These are phyloP conservation scores for Cylindrotheca closterium DNA, from an alignment of 108 stramenopile species.

Conservation along the genomic window DNA sequence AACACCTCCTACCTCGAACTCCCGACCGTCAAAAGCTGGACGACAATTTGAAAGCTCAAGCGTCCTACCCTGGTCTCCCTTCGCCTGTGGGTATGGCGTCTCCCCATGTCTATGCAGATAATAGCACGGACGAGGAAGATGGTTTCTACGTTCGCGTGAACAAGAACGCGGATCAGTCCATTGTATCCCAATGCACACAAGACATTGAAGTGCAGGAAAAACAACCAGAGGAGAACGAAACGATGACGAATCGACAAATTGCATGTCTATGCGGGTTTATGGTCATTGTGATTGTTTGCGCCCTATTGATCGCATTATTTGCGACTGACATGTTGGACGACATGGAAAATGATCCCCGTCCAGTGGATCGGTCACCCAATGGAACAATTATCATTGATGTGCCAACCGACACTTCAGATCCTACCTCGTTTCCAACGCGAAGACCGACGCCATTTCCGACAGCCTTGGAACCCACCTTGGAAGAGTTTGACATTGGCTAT, in stretches of 20 bases:
- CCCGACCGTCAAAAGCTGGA: too few relatives aligned
- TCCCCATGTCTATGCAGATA: neutral
- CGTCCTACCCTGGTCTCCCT: neutral
- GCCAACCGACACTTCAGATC: neutral
- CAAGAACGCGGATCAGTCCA: neutral
- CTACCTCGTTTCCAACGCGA: neutral
- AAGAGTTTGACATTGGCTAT: constrained; percentile 18
- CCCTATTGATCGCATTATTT: neutral
- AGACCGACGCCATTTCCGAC: neutral
- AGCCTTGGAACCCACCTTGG: neutral
- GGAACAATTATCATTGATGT: neutral
- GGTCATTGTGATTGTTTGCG: neutral
- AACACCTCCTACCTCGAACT: too few relatives aligned
- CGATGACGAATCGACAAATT: neutral
- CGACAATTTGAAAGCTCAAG: neutral
- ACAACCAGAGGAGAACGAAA: neutral
- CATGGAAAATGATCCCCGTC: neutral
- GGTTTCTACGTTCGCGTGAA: neutral
- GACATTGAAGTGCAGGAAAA: neutral
- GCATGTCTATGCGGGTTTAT: neutral
- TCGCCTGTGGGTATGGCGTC: neutral
- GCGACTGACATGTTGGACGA: neutral
- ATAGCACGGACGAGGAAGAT: neutral
- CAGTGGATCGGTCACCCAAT: neutral
- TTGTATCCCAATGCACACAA: neutral